These are phyloP conservation scores for Citrus mangshanensis DNA, from an alignment of 345 rosid genomes.

Conservation along the genomic window DNA sequence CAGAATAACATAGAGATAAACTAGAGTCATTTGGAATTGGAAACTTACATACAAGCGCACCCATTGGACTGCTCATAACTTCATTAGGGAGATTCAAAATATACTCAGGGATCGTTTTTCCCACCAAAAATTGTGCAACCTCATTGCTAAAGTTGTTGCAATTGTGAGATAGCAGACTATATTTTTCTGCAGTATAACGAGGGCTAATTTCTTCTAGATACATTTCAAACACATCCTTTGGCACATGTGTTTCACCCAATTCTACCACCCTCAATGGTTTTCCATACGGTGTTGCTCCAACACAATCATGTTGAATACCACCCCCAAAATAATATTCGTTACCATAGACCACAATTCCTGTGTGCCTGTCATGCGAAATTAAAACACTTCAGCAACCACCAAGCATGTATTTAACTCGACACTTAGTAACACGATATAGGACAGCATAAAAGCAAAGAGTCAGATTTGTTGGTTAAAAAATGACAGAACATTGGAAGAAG, in stretches of 20 bases:
- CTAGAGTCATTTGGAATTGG: neutral
- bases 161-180: slow-evolving; percentile 78
- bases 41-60: slow-evolving; percentile 74
- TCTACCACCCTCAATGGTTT: slow-evolving; percentile 62
- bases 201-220: slow-evolving; percentile 82
- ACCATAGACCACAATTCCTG: slow-evolving; percentile 83
- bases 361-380: slow-evolving; percentile 59
- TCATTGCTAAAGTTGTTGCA: slow-evolving; percentile 95
- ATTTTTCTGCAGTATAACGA: slow-evolving; percentile 81
- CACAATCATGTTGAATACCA: slow-evolving; percentile 70
- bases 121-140: slow-evolving; percentile 87
- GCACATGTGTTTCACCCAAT: slow-evolving; percentile 77
- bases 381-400: neutral
- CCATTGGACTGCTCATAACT: slow-evolving; percentile 94
- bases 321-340: slow-evolving; percentile 85
- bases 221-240: slow-evolving; percentile 85
- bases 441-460: neutral
- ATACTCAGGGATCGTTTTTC: slow-evolving; percentile 74
- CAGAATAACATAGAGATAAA: neutral
- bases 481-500: neutral
- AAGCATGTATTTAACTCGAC: neutral
- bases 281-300: slow-evolving; percentile 81
- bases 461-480: neutral
- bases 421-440: neutral
- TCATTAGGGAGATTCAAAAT: slow-evolving; percentile 85